These are phyloP conservation scores for Rhexocercosporidium sp. DNA, from an alignment of 2,329 filamentous ascomycete genomes.

Conservation along the genomic window DNA sequence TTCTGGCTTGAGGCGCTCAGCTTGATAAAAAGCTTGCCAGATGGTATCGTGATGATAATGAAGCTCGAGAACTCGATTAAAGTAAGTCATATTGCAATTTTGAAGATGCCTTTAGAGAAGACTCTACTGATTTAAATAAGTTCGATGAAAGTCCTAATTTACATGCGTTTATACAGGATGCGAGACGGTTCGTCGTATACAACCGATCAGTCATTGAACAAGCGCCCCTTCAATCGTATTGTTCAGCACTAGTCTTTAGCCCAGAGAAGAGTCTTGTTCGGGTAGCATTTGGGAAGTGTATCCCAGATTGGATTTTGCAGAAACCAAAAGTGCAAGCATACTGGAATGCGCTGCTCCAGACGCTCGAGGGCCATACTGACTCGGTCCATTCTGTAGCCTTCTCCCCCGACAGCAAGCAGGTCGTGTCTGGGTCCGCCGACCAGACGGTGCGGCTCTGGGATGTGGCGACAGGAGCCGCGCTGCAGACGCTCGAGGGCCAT, in stretches of 20 bases:
- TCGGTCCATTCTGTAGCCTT: too few relatives aligned
- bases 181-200: conserved; percentile 24
- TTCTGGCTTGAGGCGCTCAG: too few relatives aligned
- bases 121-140: conserved; percentile 14
- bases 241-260: too few relatives aligned
- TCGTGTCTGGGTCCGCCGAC: too few relatives aligned
- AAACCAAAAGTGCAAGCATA: conserved; percentile 23
- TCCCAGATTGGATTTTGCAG: conserved; percentile 29
- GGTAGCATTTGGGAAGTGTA: conserved; percentile 26
- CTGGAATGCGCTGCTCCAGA: conserved; percentile 27
- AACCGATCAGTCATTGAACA: too few relatives aligned
- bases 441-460: too few relatives aligned
- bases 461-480: too few relatives aligned
- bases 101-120: background rate
- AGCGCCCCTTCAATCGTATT: too few relatives aligned
- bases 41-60: conserved; percentile 12
- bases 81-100: conserved; percentile 8
- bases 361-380: too few relatives aligned
- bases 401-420: too few relatives aligned
- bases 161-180: conserved; percentile 27
- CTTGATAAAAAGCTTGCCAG: conserved; percentile 13
- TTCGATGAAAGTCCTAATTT: conserved; percentile 5
- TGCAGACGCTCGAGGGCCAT: too few relatives aligned
- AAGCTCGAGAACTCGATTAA: conserved; percentile 16
- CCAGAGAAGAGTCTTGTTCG: conserved; percentile 41